These are phyloP conservation scores for Fomitopsis serialis DNA, from an alignment of 768 basidiomycete species.

Conservation along the genomic window DNA sequence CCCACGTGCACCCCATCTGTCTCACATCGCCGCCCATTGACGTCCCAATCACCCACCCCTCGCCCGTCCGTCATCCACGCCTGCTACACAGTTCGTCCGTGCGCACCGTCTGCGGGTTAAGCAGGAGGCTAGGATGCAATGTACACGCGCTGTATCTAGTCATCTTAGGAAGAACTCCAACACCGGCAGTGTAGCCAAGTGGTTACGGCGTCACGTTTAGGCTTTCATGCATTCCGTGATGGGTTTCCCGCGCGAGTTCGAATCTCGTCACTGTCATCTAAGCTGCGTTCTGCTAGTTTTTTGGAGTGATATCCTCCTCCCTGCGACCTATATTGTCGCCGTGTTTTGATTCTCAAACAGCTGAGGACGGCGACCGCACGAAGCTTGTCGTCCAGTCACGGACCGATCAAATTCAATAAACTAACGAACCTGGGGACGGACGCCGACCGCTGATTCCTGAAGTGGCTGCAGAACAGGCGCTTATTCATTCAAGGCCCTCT, in stretches of 20 bases:
- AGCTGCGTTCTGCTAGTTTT: too few species aligned
- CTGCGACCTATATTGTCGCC: too few species aligned
- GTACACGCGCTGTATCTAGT: too few species aligned
- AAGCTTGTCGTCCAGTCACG: too few species aligned
- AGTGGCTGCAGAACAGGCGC: not conserved
- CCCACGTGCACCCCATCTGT: constrained; percentile 2
- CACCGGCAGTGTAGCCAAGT: constrained; percentile 50
- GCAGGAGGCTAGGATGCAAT: too few species aligned
- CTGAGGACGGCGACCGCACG: too few species aligned
- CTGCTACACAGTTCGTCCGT: too few species aligned
- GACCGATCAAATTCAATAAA: too few species aligned
- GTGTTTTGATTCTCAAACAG: too few species aligned
- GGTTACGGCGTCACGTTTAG: constrained; percentile 59
- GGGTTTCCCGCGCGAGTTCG: constrained; percentile 56
- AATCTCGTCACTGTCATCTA: constrained; percentile 57
- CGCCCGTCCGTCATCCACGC: not conserved
- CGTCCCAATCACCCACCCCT: not conserved
- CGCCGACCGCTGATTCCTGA: constrained; percentile 12
- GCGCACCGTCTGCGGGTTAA: too few species aligned
- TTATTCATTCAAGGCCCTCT: not conserved
- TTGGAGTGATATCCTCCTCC: too few species aligned
- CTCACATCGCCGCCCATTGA: constrained; percentile 2
- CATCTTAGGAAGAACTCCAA: not conserved
- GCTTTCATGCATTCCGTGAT: constrained; percentile 37
- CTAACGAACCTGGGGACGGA: too few species aligned